phyloP scores from a whole-genome alignment of 2,329 filamentous ascomycete genomes.

The Elsinoe necatrix region DNA sequence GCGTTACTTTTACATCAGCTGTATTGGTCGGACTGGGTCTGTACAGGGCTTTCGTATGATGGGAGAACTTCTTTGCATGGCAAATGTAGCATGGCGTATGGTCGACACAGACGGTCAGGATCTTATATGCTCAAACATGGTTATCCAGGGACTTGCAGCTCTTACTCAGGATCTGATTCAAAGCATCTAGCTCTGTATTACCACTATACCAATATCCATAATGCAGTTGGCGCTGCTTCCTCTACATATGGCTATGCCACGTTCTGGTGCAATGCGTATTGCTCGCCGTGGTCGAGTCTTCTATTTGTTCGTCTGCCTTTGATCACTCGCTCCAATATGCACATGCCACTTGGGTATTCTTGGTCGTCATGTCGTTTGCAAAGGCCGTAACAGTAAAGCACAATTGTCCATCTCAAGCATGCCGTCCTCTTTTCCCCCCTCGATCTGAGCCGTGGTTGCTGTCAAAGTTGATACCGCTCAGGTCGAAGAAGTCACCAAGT shows the following conservation, averaged over 20 bases:
- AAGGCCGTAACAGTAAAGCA: not conserved
- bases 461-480: constrained; percentile 50
- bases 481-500: constrained; percentile 66
- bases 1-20: constrained; percentile 34
- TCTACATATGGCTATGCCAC: not conserved
- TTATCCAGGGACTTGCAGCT: not conserved
- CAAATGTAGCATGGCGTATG: not conserved
- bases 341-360: constrained; percentile 3
- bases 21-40: constrained; percentile 37
- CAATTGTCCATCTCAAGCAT: constrained; percentile 23
- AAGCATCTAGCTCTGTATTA: not conserved
- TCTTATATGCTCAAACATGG: not conserved
- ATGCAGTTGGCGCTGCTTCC: not conserved
- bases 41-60: constrained; percentile 32
- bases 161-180: not conserved
- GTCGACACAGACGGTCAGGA: not conserved
- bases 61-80: not conserved
- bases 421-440: constrained; percentile 30
- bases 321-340: not conserved
- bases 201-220: not conserved
- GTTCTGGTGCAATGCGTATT: not conserved
- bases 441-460: constrained; percentile 46
- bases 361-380: constrained; percentile 2
- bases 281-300: not conserved
- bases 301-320: not conserved